Base-by-base conservation (phyloP, 2,329 filamentous ascomycete species). In the Xylaria multiplex region DNA sequence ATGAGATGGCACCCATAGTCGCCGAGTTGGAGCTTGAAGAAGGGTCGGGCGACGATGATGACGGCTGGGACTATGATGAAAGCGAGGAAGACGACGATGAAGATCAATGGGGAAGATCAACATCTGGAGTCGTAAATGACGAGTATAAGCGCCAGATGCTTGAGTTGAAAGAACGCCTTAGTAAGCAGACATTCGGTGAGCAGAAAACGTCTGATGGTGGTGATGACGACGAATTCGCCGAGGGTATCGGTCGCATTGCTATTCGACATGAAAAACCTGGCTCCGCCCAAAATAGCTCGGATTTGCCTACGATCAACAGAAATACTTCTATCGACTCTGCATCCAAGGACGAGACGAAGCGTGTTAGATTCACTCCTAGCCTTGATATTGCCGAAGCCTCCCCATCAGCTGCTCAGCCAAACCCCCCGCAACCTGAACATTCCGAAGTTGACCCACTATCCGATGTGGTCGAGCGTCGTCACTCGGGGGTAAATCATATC, bases 1-100 rank as follows among this genome's bases (percentile, higher is more conserved):
- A 91, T 50, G 95, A 98, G 77, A 90, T 99, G 64, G 93, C 93
- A 3, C 89, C 93, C 43, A 92, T 99, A 2, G 96, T 99, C 16
- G 96, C 96, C 16, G 93, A 98, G 79, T 86, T 99, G 52, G 88
- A 96, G 64, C 79, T 98, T 1, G 93, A 97, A 68, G 90, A 94
- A 66, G 86, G 84, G 27, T 82, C 83, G n/a, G 81, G 82, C 13
- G 84, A 84, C 19, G 84, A 84, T 16, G 84, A 84, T 19, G 84
- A 88, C n/a, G 83, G 86, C 8, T 79, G 79, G 43, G 82, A 84
- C 30, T 80, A 85, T 54, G 82, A 82, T 19, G 80, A 85, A 43
- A 79, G 79, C 54, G 88, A 88, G 59, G 86, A 85, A 53, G 83
- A 84, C 2, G 83, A 85, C 7, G 83, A 83, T 0, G 82, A 96